phyloP scores from a whole-genome alignment of 1,139 yeast species.

The Protomyces arabidopsidicola region DNA sequence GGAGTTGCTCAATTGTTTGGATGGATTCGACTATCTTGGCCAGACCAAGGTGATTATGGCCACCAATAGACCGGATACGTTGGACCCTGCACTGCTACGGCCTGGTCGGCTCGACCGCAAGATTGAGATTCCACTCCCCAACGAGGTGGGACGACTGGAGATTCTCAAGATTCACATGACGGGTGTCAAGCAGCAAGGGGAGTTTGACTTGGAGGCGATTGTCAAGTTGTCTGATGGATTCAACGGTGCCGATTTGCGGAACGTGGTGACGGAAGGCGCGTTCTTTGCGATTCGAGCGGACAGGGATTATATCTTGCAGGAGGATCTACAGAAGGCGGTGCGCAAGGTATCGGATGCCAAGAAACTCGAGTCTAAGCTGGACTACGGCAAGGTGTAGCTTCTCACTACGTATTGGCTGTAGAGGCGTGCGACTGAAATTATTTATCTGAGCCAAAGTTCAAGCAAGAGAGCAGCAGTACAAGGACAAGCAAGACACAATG shows the following conservation, averaged over 20 bases:
- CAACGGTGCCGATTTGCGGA: constrained; percentile 98
- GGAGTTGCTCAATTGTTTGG: constrained; percentile 98
- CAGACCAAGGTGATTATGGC: constrained; percentile 99
- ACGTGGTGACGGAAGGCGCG: constrained; percentile 98
- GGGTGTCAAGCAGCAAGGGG: constrained; percentile 85
- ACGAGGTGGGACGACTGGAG: constrained; percentile 92
- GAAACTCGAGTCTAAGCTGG: constrained; percentile 94
- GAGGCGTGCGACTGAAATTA: not conserved
- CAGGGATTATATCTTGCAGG: constrained; percentile 87
- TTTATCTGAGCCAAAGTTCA: not conserved
- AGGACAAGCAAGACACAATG: not conserved
- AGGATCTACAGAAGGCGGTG: constrained; percentile 95
- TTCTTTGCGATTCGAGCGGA: constrained; percentile 97
- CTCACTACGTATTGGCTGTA: too few species aligned
- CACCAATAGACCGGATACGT: constrained; percentile 95
- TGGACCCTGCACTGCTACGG: constrained; percentile 97
- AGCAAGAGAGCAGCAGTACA: not conserved
- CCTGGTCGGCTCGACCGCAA: constrained; percentile 98
- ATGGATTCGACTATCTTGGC: constrained; percentile 95
- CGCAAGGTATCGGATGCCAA: constrained; percentile 95
- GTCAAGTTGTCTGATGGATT: constrained; percentile 98
- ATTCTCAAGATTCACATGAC: constrained; percentile 91
- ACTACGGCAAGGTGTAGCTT: constrained; percentile 46
- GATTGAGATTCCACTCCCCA: constrained; percentile 92
- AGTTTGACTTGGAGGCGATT: constrained; percentile 93